phyloP scores from a whole-genome alignment of 2,329 filamentous ascomycete species.

The Penicillium carneum region DNA sequence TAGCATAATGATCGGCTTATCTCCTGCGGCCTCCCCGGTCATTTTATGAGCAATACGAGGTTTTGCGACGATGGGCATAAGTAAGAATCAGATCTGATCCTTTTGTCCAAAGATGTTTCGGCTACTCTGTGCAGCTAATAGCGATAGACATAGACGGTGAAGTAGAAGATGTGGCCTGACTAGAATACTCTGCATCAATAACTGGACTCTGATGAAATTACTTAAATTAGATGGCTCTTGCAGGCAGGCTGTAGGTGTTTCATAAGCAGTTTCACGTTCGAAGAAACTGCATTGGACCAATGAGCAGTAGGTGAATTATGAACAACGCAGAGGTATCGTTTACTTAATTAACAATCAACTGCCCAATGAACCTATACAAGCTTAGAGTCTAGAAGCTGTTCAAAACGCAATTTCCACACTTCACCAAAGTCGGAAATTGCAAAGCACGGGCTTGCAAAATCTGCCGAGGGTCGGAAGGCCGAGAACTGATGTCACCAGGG shows the following conservation, averaged over 20 bases:
- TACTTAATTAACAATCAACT: not conserved
- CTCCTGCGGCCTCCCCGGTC: conserved; percentile 2
- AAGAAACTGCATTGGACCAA: not conserved
- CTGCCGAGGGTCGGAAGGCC: not conserved
- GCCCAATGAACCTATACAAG: not conserved
- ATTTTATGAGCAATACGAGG: conserved; percentile 1
- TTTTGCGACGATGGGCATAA: not conserved
- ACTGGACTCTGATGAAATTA: not conserved
- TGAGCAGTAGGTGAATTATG: not conserved
- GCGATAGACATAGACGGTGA: conserved; percentile 8
- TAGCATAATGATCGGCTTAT: not conserved
- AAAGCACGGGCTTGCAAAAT: conserved; percentile 8
- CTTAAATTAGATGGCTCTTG: not conserved
- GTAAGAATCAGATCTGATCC: not conserved
- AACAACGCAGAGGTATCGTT: not conserved
- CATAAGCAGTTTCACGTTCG: conserved; percentile 14
- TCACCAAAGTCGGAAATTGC: conserved; percentile 9
- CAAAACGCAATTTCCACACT: not conserved
- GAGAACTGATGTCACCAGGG: not conserved
- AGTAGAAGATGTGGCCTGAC: conserved; percentile 10
- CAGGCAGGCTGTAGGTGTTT: conserved; percentile 13
- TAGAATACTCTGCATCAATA: not conserved
- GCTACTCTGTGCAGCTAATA: conserved; percentile 4
- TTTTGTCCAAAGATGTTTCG: conserved; percentile 19
- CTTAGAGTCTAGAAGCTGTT: not conserved